Percentiles rank a stretch among this genome's conserved stretches.
phyloP scores from a whole-genome alignment of 176 grass and related monocot genomes.

The Carex myosuroides region DNA sequence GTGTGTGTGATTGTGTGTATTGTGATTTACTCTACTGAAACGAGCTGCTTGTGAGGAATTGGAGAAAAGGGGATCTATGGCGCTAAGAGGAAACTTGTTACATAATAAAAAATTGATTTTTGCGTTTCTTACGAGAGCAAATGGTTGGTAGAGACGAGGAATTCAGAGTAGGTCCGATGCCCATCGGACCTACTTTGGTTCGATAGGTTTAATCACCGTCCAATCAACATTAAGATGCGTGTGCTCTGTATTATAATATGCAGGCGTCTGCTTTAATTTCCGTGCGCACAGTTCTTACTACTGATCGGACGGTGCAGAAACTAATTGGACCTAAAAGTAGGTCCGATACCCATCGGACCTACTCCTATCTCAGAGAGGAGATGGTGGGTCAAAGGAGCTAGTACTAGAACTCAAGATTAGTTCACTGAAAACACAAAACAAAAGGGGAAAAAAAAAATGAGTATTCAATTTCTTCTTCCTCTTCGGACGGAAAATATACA shows the following conservation, averaged over 20 bases:
- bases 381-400: no score
- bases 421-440: background rate
- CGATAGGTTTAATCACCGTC: no score
- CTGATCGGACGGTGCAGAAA: no score
- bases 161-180: no score
- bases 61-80: conserved; percentile 11
- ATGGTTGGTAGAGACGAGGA: background rate
- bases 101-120: background rate
- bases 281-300: no score
- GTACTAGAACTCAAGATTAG: background rate
- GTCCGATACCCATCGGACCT: no score
- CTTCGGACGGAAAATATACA: background rate
- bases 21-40: background rate
- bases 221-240: no score
- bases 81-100: background rate
- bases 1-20: background rate
- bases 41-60: background rate
- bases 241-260: no score
- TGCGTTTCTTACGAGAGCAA: background rate
- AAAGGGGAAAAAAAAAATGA: background rate
- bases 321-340: no score
- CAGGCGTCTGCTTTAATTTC: no score
- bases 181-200: no score
- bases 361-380: no score
- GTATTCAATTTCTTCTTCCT: background rate